Conservation (phyloP, 495 filamentous ascomycete genomes). For the Aspergillus mulundensis region DNA sequence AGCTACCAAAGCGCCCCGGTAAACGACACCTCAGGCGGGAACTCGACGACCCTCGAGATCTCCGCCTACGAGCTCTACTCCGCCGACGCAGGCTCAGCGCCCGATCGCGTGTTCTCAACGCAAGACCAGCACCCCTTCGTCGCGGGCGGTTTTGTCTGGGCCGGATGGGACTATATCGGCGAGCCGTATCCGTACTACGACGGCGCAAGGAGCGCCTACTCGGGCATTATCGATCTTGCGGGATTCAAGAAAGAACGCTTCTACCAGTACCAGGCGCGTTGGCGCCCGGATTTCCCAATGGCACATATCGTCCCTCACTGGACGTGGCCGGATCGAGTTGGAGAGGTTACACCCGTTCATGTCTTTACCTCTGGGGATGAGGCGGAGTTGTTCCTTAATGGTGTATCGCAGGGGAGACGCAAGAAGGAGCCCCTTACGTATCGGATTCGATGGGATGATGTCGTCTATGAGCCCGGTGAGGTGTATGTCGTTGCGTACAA, state of each 20-base stretch:
- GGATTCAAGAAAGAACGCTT: slow-evolving; percentile 5
- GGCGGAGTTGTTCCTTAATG: slow-evolving; percentile 6
- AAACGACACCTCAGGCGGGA: slow-evolving; percentile 1
- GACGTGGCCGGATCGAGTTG: slow-evolving; percentile 7
- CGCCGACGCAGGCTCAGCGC: background rate
- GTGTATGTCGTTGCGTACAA: slow-evolving; percentile 3
- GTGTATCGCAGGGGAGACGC: background rate
- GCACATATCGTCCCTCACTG: slow-evolving; percentile 7
- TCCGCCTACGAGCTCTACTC: slow-evolving; percentile 8
- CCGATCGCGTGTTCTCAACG: background rate
- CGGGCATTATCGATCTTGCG: slow-evolving; percentile 5
- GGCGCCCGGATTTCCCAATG: slow-evolving; percentile 1
- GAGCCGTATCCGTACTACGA: background rate
- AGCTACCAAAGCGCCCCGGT: background rate
- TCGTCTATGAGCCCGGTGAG: slow-evolving; percentile 2
- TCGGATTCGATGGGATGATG: slow-evolving; percentile 9
- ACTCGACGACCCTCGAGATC: background rate
- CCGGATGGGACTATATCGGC: slow-evolving; percentile 8
- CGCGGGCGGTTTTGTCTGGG: slow-evolving; percentile 4
- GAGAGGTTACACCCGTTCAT: slow-evolving; percentile 4
- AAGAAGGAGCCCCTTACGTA: background rate
- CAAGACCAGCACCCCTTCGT: slow-evolving; percentile 7
- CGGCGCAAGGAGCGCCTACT: background rate
- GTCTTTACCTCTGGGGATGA: slow-evolving; percentile 6
- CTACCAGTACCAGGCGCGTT: slow-evolving; percentile 8